A percentile compares a stretch with the other conserved stretches of the same genome.
Conservation (phyloP, 805 yeast species). For the Saccharomycopsis sp. region DNA sequence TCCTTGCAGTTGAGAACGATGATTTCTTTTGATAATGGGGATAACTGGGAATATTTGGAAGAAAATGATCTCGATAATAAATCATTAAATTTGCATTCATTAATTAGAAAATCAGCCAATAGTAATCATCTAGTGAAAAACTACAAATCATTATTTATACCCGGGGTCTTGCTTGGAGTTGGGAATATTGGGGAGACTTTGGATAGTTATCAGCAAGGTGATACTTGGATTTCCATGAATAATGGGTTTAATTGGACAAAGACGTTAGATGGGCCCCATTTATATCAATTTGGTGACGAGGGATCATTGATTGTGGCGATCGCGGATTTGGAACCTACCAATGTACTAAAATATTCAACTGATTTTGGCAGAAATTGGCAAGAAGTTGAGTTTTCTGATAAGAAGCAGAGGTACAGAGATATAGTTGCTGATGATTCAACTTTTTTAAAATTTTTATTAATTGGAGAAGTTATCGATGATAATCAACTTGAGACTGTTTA, state of each 20-base stretch:
- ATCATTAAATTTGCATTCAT: slow-evolving; percentile 33
- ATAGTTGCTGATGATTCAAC: slow-evolving; percentile 64
- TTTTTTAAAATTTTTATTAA: slow-evolving; percentile 47
- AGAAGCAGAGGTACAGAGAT: slow-evolving; percentile 16
- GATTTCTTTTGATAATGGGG: slow-evolving; percentile 34
- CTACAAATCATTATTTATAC: slow-evolving; percentile 29
- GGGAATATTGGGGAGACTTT: slow-evolving; percentile 32
- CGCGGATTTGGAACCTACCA: slow-evolving; percentile 34
- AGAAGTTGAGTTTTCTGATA: not conserved
- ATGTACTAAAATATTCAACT: slow-evolving; percentile 46
- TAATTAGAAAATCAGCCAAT: slow-evolving; percentile 25
- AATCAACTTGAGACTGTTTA: slow-evolving; percentile 21
- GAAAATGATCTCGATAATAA: slow-evolving; percentile 26
- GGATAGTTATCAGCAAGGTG: slow-evolving; percentile 22
- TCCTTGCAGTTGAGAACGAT: slow-evolving; percentile 25
- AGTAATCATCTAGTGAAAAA: not conserved
- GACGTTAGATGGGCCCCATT: slow-evolving; percentile 44
- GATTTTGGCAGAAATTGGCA: slow-evolving; percentile 71
- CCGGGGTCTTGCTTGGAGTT: slow-evolving; percentile 39
- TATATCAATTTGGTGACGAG: slow-evolving; percentile 61
- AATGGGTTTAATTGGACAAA: slow-evolving; percentile 66
- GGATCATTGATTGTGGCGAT: slow-evolving; percentile 65
- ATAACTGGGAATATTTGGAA: slow-evolving; percentile 27
- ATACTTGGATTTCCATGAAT: slow-evolving; percentile 60
- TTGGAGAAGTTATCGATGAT: slow-evolving; percentile 30